Base-by-base conservation (phyloP, 192 early-diverging fungal species). In the Coemansia sp. region DNA sequence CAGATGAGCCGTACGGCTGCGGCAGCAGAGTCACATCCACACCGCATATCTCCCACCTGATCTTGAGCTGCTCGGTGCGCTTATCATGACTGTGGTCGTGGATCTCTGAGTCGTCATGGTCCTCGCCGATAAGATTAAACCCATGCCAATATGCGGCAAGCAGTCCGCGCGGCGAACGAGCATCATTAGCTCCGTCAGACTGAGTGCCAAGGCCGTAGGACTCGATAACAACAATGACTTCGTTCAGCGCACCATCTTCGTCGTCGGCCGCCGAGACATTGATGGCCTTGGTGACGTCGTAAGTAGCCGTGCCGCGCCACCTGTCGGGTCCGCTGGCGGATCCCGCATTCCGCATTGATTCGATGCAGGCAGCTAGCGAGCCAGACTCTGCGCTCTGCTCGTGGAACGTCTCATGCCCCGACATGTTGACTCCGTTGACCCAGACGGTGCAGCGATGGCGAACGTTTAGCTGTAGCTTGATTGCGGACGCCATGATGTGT, bases 331-430 rank as follows among this genome's bases (percentile, higher is more conserved):
- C 77, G 0, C 48, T 21, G 0, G 59, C 35, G 3, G 76, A 37
- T 3, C 76, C 76, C 6, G 76, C 70, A 11, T 52, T 54, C n/a
- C 43, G 53, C 43, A 68, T 46, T 6, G 76, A 59, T 11, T 72
- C 63, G 6, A 62, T 60, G 19, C 26, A 24, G 17, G 58, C 42
- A 10, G 61, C 21, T 0, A 43, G 12, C 8, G 57, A 26, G 8
- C 68, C 57, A 4, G 90, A 64, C 27, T 58, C 46, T 10, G 83
- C 59, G 4, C 85, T 34, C 36, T 78, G 82, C 11, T 74, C 68
- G 26, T 86, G 86, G 62, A 91, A 91, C 0, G 89, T 90, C 55
- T 87, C 88, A 60, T 95, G 90, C 0, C 91, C 90, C 8, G 90
- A 91, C 56, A 89, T 72, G 59, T 89, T 84, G 27, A 80, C 50